Percentiles rank a stretch among this genome's conserved stretches.
Evolutionary conservation across 2,329 filamentous ascomycete genomes (phyloP).

Genomic region (Graphilbum ipis-grandicollis): DNA sequence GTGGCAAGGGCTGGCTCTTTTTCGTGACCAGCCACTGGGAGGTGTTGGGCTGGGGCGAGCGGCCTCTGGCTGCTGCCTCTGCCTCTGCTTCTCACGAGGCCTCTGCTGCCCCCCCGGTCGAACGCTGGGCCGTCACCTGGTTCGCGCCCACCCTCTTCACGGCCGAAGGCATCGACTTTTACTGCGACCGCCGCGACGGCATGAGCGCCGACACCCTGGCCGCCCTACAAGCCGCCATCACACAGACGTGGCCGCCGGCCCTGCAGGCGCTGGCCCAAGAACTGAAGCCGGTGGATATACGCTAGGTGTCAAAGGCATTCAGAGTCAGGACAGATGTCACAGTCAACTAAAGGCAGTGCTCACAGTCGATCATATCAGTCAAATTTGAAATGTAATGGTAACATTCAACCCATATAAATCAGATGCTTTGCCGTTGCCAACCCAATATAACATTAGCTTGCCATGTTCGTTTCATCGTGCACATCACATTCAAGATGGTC

Average conservation of each 20-base stretch:
- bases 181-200: slow-evolving; percentile 45
- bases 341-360: no score
- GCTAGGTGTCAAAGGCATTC: slow-evolving; percentile 27
- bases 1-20: slow-evolving; percentile 56
- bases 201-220: slow-evolving; percentile 32
- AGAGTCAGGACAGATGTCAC: slow-evolving; percentile 9
- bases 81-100: no score
- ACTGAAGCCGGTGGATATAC: slow-evolving; percentile 33
- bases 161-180: slow-evolving; percentile 65
- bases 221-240: slow-evolving; percentile 9
- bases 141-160: slow-evolving; percentile 75
- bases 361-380: no score
- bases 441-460: no score
- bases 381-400: no score
- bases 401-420: no score
- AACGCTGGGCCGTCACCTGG: slow-evolving; percentile 66
- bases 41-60: slow-evolving; percentile 56
- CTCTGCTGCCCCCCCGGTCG: no score
- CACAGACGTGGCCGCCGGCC: slow-evolving; percentile 28
- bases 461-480: no score
- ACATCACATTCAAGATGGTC: no score
- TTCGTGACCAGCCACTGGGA: slow-evolving; percentile 68
- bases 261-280: slow-evolving; percentile 32
- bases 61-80: slow-evolving; percentile 16
- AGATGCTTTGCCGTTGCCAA: no score